phyloP scores from a whole-genome alignment of 768 basidiomycete species.

The Lactifluus piperatus region DNA sequence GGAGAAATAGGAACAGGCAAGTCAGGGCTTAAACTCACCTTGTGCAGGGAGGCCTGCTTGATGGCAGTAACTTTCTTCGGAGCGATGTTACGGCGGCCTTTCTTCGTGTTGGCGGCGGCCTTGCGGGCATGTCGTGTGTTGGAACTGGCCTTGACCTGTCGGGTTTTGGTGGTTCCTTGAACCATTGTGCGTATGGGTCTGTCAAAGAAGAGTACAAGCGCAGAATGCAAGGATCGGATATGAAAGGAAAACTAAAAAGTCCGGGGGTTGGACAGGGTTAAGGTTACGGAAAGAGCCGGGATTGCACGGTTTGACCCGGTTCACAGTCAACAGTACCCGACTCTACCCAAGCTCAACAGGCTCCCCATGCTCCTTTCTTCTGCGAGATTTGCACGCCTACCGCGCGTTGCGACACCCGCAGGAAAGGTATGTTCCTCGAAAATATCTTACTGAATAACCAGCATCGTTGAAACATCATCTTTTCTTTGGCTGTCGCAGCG shows the following conservation, averaged over 20 bases:
- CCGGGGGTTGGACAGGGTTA: too few relatives aligned
- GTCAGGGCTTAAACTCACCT: slow-evolving; percentile 30
- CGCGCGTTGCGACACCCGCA: slow-evolving; percentile 4
- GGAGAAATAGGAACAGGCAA: not conserved
- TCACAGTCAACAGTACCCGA: too few relatives aligned
- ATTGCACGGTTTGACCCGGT: not conserved
- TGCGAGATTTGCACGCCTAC: slow-evolving; percentile 12
- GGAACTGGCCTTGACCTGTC: slow-evolving; percentile 41
- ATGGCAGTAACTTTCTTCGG: slow-evolving; percentile 74
- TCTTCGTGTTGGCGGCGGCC: slow-evolving; percentile 66
- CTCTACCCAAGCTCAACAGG: not conserved
- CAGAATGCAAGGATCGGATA: not conserved
- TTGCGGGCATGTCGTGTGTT: slow-evolving; percentile 53
- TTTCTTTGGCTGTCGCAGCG: slow-evolving; percentile 44
- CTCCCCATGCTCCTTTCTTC: slow-evolving; percentile 35
- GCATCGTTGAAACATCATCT: not conserved
- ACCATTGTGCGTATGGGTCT: slow-evolving; percentile 42
- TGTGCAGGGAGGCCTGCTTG: slow-evolving; percentile 69
- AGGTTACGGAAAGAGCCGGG: slow-evolving; percentile 15
- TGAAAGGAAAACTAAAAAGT: not conserved
- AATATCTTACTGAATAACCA: not conserved
- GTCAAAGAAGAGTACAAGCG: not conserved
- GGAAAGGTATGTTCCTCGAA: slow-evolving; percentile 11
- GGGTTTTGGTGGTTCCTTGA: slow-evolving; percentile 78
- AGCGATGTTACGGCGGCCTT: slow-evolving; percentile 67